phyloP scores from a whole-genome alignment of 2,329 filamentous ascomycete species.

The Thelonectria olida region DNA sequence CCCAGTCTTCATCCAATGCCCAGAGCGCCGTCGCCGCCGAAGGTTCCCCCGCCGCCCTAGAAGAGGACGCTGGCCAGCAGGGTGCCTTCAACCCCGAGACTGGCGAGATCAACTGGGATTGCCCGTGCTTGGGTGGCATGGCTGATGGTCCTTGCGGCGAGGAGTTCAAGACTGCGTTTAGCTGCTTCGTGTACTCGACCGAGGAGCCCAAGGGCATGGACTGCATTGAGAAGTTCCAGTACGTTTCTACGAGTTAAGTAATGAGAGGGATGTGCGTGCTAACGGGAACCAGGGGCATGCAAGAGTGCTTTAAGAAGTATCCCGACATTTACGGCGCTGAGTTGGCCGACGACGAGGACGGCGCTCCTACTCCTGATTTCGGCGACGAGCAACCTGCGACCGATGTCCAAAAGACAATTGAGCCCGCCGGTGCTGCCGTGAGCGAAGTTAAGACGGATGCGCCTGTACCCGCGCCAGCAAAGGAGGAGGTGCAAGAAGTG shows the following conservation, averaged over 20 bases:
- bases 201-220: constrained; percentile 98
- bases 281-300: constrained; percentile 78
- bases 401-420: constrained; percentile 15
- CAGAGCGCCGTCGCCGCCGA: constrained; percentile 37
- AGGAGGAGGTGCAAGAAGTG: constrained; percentile 16
- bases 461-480: not conserved
- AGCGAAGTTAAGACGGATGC: not conserved
- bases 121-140: constrained; percentile 97
- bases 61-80: constrained; percentile 85
- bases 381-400: constrained; percentile 41
- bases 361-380: constrained; percentile 41
- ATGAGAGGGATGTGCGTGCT: constrained; percentile 8
- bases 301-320: constrained; percentile 93
- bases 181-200: constrained; percentile 95
- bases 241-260: constrained; percentile 48
- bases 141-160: constrained; percentile 94
- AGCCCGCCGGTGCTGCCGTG: constrained; percentile 2
- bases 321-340: constrained; percentile 94
- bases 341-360: constrained; percentile 77
- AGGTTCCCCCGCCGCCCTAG: constrained; percentile 63
- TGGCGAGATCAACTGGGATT: constrained; percentile 99
- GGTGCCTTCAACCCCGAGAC: constrained; percentile 98
- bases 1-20: constrained; percentile 34
- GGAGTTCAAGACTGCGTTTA: constrained; percentile 94
- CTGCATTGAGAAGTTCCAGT: constrained; percentile 98